Evolutionary conservation across 768 basidiomycete species (phyloP).

Genomic region (Cyclocybe cylindracea): DNA sequence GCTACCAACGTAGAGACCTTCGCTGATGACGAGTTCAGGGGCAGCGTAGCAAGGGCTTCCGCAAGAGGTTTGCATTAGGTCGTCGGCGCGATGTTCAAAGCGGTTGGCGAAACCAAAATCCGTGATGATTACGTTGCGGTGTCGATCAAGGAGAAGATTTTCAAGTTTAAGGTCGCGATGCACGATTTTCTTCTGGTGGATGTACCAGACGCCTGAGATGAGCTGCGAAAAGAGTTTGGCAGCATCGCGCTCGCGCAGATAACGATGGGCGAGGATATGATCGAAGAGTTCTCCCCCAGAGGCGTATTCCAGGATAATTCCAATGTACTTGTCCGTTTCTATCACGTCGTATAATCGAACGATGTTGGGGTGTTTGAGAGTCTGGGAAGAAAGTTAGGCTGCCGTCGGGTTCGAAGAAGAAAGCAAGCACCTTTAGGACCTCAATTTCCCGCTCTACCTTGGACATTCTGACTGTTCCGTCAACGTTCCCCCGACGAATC

Average conservation of each 20-base stretch:
- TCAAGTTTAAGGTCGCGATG: slow-evolving; percentile 99
- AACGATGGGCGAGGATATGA: slow-evolving; percentile 96
- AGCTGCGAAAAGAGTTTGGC: slow-evolving; percentile 97
- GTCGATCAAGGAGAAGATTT: slow-evolving; percentile 94
- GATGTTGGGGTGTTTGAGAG: slow-evolving; percentile 96
- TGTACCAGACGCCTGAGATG: slow-evolving; percentile 98
- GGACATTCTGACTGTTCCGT: slow-evolving; percentile 80
- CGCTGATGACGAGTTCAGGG: slow-evolving; percentile 95
- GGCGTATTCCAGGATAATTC: slow-evolving; percentile 98
- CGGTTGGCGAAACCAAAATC: slow-evolving; percentile 99
- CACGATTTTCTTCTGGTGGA: slow-evolving; percentile 98
- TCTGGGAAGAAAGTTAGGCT: slow-evolving; percentile 46
- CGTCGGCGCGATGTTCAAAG: slow-evolving; percentile 89
- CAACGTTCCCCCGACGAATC: slow-evolving; percentile 90
- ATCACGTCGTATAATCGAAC: slow-evolving; percentile 98
- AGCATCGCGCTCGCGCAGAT: slow-evolving; percentile 92
- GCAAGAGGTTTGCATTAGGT: slow-evolving; percentile 98
- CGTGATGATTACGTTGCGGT: slow-evolving; percentile 98
- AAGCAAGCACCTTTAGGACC: slow-evolving; percentile 78
- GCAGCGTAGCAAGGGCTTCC: slow-evolving; percentile 98
- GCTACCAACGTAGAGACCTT: slow-evolving; percentile 94
- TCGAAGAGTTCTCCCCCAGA: slow-evolving; percentile 99
- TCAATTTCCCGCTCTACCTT: slow-evolving; percentile 99
- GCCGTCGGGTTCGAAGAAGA: slow-evolving; percentile 4
- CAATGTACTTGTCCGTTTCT: slow-evolving; percentile 99